Evolutionary conservation across 176 grass and related monocot species (phyloP).

Genomic region (Musa acuminata): DNA sequence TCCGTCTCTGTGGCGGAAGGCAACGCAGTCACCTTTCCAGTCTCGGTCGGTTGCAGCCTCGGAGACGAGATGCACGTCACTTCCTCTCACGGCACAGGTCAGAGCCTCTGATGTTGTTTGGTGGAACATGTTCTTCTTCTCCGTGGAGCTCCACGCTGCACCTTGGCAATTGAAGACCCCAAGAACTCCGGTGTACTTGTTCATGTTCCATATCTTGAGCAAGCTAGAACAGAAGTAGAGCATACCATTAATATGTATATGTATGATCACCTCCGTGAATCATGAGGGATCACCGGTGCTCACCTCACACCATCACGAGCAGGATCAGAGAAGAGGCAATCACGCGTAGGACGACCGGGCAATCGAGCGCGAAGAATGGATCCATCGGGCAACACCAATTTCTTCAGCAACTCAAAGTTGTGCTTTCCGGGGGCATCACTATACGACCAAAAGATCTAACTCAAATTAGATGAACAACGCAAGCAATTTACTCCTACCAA

Average conservation of each 20-base stretch:
- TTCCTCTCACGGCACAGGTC: conserved; percentile 41
- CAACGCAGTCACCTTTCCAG: conserved; percentile 66
- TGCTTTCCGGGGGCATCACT: conserved; percentile 91
- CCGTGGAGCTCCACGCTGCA: conserved; percentile 70
- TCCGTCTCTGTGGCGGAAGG: conserved; percentile 39
- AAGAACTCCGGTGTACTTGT: conserved; percentile 73
- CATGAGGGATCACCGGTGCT: neutral
- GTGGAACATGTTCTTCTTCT: conserved; percentile 90
- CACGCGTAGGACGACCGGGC: conserved; percentile 68
- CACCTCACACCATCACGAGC: conserved; percentile 75
- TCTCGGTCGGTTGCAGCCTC: conserved; percentile 47
- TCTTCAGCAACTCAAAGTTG: conserved; percentile 78
- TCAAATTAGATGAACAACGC: neutral
- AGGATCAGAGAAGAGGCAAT: conserved; percentile 78
- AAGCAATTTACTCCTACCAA: neutral
- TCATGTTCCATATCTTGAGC: conserved; percentile 99
- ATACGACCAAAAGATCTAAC: neutral
- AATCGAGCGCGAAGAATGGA: conserved; percentile 66
- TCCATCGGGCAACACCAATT: conserved; percentile 81
- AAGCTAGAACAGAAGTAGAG: conserved; percentile 27
- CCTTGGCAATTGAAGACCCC: conserved; percentile 99
- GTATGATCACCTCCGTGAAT: neutral
- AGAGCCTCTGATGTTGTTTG: conserved; percentile 39
- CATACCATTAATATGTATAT: neutral
- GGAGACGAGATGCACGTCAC: conserved; percentile 65